Evolutionary conservation across 495 filamentous ascomycete species (phyloP).

Genomic region (Sporormia fimetaria): DNA sequence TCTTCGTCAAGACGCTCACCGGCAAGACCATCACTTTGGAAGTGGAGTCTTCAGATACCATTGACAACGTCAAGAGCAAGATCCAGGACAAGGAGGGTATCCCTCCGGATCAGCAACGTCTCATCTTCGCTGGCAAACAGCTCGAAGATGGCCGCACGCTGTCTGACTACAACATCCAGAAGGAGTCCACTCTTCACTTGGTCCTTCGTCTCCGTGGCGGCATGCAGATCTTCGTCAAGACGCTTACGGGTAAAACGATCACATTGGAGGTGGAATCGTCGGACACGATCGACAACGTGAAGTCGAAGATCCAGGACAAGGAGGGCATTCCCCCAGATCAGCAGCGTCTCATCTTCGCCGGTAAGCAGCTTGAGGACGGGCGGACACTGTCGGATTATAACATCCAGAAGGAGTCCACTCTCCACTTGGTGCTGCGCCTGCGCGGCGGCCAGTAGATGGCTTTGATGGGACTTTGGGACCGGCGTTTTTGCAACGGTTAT

Average conservation of each 20-base stretch:
- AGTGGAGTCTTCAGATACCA: constrained; percentile 51
- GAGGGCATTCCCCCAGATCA: constrained; percentile 99
- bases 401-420: constrained; percentile 93
- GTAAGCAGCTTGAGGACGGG: constrained; percentile 98
- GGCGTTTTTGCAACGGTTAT: constrained; percentile 12
- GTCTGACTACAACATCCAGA: constrained; percentile 98
- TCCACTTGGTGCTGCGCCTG: constrained; percentile 28
- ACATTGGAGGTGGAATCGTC: constrained; percentile 81
- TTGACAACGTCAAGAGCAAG: constrained; percentile 51
- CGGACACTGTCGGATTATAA: constrained; percentile 99
- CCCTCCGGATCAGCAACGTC: constrained; percentile 83
- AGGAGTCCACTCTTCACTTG: constrained; percentile 94
- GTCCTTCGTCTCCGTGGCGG: constrained; percentile 96
- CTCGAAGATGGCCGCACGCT: constrained; percentile 84
- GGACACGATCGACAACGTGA: constrained; percentile 89
- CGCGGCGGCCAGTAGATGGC: constrained; percentile 41
- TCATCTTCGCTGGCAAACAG: constrained; percentile 97
- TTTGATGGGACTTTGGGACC: constrained; percentile 4
- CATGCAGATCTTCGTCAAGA: constrained; percentile 96
- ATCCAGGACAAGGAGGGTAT: constrained; percentile 92
- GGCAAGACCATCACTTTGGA: constrained; percentile 64
- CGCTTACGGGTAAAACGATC: constrained; percentile 84
- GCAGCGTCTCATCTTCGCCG: too few relatives aligned
- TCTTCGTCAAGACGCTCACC: constrained; percentile 61
- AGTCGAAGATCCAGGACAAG: constrained; percentile 95